Percentiles rank a stretch among this genome's conserved stretches.
These are phyloP conservation scores for Hyphopichia wangnamkhiaoensis DNA, from an alignment of 1,139 yeast species.

Conservation along the genomic window DNA sequence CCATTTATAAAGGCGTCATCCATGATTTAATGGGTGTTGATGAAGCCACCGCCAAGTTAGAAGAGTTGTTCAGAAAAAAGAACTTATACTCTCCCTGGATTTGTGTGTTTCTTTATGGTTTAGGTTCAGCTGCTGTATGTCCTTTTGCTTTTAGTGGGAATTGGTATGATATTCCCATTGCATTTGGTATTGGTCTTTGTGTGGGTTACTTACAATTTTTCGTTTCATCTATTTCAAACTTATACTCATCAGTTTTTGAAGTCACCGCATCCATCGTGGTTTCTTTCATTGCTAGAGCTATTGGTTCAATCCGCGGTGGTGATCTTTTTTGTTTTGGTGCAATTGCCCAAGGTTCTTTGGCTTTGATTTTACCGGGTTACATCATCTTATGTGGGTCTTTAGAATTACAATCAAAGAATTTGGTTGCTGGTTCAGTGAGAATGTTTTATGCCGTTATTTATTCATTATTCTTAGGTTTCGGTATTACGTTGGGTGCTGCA, in stretches of 20 bases:
- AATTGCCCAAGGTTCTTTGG: constrained; percentile 85
- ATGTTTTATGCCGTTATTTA: constrained; percentile 96
- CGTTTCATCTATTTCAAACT: constrained; percentile 77
- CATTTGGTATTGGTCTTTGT: constrained; percentile 75
- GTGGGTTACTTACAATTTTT: constrained; percentile 83
- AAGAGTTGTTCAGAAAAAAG: constrained; percentile 60
- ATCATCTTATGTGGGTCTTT: constrained; percentile 88
- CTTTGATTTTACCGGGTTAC: constrained; percentile 90
- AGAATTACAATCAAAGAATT: constrained; percentile 83
- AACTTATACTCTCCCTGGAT: constrained; percentile 74
- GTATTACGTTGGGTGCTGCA: constrained; percentile 90
- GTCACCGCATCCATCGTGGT: constrained; percentile 87
- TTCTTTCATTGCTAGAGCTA: constrained; percentile 82
- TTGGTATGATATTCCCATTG: constrained; percentile 85
- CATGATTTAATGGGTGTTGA: constrained; percentile 87
- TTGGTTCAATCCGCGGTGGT: constrained; percentile 73
- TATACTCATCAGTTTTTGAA: constrained; percentile 89
- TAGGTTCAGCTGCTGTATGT: constrained; percentile 78
- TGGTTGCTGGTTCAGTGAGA: constrained; percentile 92
- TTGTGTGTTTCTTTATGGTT: constrained; percentile 76
- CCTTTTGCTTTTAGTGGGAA: constrained; percentile 91
- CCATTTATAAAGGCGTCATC: constrained; percentile 80
- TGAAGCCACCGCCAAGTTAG: constrained; percentile 74
- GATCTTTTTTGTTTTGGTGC: constrained; percentile 80
- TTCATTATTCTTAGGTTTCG: constrained; percentile 87